Conservation (phyloP, 805 yeast genomes). For the Candida anglica region DNA sequence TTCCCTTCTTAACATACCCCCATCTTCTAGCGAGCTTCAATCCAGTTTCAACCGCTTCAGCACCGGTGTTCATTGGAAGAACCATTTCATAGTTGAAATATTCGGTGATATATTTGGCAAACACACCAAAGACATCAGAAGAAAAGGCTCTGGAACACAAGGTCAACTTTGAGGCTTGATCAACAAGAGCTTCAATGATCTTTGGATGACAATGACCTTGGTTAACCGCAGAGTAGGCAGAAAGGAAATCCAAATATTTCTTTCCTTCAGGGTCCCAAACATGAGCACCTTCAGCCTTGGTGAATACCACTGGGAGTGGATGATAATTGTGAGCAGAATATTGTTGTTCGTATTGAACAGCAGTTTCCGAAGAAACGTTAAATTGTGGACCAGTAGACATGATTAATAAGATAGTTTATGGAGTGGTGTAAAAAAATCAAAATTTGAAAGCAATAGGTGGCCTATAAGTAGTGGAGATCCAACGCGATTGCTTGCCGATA, state of each 20-base stretch:
- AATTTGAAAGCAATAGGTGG: too few species aligned
- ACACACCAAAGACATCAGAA: conserved; percentile 80
- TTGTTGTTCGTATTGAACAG: conserved; percentile 64
- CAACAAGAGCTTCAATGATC: conserved; percentile 76
- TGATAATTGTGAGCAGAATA: conserved; percentile 97
- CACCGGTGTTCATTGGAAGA: conserved; percentile 98
- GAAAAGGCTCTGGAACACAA: conserved; percentile 91
- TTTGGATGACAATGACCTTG: conserved; percentile 98
- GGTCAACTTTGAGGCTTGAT: conserved; percentile 83
- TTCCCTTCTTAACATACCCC: conserved; percentile 89
- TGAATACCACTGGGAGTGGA: conserved; percentile 92
- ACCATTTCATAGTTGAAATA: conserved; percentile 89
- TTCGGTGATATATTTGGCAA: conserved; percentile 84
- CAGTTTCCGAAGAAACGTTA: conserved; percentile 58
- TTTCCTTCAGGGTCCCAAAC: conserved; percentile 99
- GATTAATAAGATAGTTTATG: conserved; percentile 1
- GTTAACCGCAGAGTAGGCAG: conserved; percentile 96
- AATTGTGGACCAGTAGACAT: conserved; percentile 29
- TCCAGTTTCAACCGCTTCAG: conserved; percentile 97
- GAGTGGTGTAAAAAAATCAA: too few species aligned
- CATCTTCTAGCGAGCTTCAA: conserved; percentile 93
- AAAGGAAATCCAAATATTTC: conserved; percentile 85
- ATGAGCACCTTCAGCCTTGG: conserved; percentile 82
- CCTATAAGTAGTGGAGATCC: too few species aligned
- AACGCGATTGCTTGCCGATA: too few species aligned